A percentile compares a stretch with the other conserved stretches of the same genome.
Evolutionary conservation across 129 eudicot species (phyloP).

Genomic region (Glebionis coronaria): DNA sequence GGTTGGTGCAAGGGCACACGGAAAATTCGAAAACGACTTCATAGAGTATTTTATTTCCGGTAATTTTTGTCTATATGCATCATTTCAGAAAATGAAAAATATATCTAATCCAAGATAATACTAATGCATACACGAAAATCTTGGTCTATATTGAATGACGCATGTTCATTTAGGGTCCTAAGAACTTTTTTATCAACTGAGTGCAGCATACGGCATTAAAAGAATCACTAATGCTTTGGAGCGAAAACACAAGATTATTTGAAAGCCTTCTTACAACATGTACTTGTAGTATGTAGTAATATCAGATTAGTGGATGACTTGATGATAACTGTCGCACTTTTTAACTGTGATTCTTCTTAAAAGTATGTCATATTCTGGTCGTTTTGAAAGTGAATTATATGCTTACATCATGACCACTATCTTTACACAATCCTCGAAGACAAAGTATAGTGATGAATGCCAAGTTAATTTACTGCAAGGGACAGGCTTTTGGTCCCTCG

Average conservation of each 20-base stretch:
- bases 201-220: conserved; percentile 12
- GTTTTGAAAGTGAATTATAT: conserved; percentile 9
- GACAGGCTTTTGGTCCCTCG: too few relatives aligned
- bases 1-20: conserved; percentile 99
- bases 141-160: neutral
- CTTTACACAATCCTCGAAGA: too few relatives aligned
- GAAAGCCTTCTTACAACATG: conserved; percentile 7
- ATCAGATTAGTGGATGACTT: neutral
- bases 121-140: neutral
- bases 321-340: neutral
- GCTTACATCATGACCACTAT: neutral
- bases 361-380: neutral
- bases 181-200: conserved; percentile 1
- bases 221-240: conserved; percentile 68
- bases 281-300: conserved; percentile 18
- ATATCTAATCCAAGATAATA: neutral
- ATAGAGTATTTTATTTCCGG: conserved; percentile 80
- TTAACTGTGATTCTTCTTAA: neutral
- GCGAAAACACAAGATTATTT: conserved; percentile 65
- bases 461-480: too few relatives aligned
- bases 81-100: neutral
- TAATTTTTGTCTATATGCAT: conserved; percentile 34
- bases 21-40: conserved; percentile 73
- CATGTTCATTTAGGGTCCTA: neutral
- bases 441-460: too few relatives aligned